Evolutionary conservation across 371 early-diverging fungal species (phyloP), one percentile per base, ranked within the genome.

Genomic region (Mucor circinelloides): DNA sequence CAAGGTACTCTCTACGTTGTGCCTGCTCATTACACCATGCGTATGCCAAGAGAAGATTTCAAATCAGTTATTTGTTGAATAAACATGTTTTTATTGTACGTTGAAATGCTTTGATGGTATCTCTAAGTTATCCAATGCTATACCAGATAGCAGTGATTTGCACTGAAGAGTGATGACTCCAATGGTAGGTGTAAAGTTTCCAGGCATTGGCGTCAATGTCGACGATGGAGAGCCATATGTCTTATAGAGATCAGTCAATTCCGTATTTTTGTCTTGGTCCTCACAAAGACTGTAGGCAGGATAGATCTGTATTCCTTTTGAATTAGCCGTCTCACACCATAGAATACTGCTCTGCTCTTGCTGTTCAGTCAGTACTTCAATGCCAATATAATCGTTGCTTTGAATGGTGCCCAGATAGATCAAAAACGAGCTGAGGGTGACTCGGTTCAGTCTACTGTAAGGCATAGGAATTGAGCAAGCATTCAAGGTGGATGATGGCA

Each of bases 1-100:
- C 58, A 71, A 38, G 79, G 82, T 0, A 64, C 62, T 6, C 58
- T 81, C 0, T 72, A 77, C 42, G 72, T 81, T 17, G 76, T 77
- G 2, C 82, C 82, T 12, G 79, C 82, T 25, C 82, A 79, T 66
- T 81, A 79, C 38, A 65, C 60, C 10, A 74, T 81, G 34, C 32
- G 70, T 44, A 64, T 74, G 44, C 82, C 82, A 9, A 50, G 34
- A 27, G 68, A 52, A 13, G 32, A 44, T 15, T 72, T 77, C 44
- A 54, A 66, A 46, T 81, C 82, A 13, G 71, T 68, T 13, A 62
- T 68, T 63, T 63, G 63, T 52, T 62, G 42, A 61, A 44, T 55
- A 31, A 38, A 19, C 38, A 44, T 10, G 0, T 30, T 21, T 32
- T 52, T 34, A 36, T 34, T 52, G 9, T 21, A 36, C n/a, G 1